phyloP scores from a whole-genome alignment of 768 basidiomycete species.

The Tricholoma hemisulphureum region DNA sequence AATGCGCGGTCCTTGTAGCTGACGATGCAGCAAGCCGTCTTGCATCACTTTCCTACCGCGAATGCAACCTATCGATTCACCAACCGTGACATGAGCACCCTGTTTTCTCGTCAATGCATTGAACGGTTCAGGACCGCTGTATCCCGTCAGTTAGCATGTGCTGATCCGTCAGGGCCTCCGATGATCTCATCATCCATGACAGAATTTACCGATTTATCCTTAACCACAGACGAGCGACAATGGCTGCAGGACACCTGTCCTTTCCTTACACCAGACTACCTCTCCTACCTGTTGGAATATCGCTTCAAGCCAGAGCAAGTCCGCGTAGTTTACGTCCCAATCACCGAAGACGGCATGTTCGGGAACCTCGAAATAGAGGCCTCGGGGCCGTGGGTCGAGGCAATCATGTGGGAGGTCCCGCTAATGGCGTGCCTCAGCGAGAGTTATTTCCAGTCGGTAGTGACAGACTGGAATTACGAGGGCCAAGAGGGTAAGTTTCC shows the following conservation, averaged over 20 bases:
- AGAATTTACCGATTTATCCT: slow-evolving; percentile 68
- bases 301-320: slow-evolving; percentile 78
- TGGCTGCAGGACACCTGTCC: slow-evolving; percentile 74
- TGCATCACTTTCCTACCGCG: slow-evolving; percentile 71
- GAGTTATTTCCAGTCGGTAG: slow-evolving; percentile 74
- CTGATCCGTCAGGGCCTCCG: neutral
- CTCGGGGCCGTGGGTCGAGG: slow-evolving; percentile 72
- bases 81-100: slow-evolving; percentile 63
- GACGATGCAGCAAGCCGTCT: slow-evolving; percentile 93
- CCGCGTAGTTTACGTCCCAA: slow-evolving; percentile 59
- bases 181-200: slow-evolving; percentile 2
- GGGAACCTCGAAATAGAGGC: slow-evolving; percentile 76
- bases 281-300: slow-evolving; percentile 70
- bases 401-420: slow-evolving; percentile 95
- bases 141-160: slow-evolving; percentile 43
- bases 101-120: slow-evolving; percentile 67
- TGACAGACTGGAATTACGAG: slow-evolving; percentile 83
- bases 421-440: slow-evolving; percentile 92
- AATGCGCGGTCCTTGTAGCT: slow-evolving; percentile 47
- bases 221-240: slow-evolving; percentile 58
- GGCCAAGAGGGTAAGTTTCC: slow-evolving; percentile 64
- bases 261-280: slow-evolving; percentile 68
- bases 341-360: slow-evolving; percentile 42
- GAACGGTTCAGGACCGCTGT: slow-evolving; percentile 56
- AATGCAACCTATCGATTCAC: slow-evolving; percentile 77